phyloP scores from a whole-genome alignment of 2,329 filamentous ascomycete species.

The Xylaria sp. region DNA sequence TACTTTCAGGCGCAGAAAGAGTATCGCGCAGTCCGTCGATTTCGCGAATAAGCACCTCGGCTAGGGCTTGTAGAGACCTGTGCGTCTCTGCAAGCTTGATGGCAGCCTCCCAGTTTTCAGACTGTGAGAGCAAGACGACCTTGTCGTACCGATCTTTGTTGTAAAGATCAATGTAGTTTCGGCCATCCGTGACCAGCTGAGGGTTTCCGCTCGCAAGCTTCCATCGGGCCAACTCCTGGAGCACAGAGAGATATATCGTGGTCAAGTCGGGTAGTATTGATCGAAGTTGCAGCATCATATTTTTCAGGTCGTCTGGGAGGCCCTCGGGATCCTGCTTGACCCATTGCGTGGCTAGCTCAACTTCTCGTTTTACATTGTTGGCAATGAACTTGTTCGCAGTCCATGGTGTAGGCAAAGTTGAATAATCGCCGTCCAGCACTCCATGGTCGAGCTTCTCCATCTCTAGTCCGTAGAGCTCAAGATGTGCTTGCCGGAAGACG shows the following conservation, averaged over 20 bases:
- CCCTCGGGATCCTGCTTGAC: conserved; percentile 41
- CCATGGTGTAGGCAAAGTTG: conserved; percentile 75
- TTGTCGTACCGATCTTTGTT: conserved; percentile 47
- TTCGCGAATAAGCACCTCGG: conserved; percentile 51
- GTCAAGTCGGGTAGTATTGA: conserved; percentile 47
- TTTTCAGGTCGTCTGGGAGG: conserved; percentile 30
- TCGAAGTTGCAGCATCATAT: conserved; percentile 42
- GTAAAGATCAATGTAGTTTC: conserved; percentile 46
- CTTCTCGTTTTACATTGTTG: conserved; percentile 56
- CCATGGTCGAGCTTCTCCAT: conserved; percentile 61
- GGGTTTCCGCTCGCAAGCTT: conserved; percentile 41
- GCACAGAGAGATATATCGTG: conserved; percentile 50
- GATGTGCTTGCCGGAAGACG: conserved; percentile 66
- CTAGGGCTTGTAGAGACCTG: conserved; percentile 49
- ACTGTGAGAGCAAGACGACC: conserved; percentile 48
- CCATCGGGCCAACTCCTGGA: conserved; percentile 51
- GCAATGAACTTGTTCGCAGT: conserved; percentile 64
- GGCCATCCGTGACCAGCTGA: conserved; percentile 38
- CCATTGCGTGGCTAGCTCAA: conserved; percentile 54
- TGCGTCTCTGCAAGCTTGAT: conserved; percentile 56
- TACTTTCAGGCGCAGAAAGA: conserved; percentile 31
- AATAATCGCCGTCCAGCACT: conserved; percentile 58
- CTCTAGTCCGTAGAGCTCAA: conserved; percentile 66
- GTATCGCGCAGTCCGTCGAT: conserved; percentile 40
- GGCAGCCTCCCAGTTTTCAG: conserved; percentile 53